A percentile compares a stretch with the other conserved stretches of the same genome.
Conservation (phyloP, 1,284 basidiomycete genomes). For the Ganoderma meredithae region DNA sequence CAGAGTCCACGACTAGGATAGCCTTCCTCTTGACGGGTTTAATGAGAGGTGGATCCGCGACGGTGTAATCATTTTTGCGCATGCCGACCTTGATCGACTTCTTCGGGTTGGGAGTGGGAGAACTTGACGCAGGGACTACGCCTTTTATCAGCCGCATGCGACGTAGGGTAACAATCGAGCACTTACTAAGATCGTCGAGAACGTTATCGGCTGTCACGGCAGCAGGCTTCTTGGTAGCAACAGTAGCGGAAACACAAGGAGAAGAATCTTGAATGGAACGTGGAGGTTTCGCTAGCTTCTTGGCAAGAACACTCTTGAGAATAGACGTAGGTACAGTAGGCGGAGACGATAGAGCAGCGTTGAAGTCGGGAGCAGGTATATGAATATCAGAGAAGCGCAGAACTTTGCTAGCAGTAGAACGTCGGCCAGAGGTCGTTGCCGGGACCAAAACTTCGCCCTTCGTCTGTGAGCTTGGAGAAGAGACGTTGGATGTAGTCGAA, state of each 20-base stretch:
- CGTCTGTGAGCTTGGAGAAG: neutral
- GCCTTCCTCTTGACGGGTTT: constrained; percentile 26
- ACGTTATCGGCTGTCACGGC: constrained; percentile 8
- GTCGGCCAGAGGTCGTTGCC: neutral
- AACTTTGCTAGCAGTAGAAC: neutral
- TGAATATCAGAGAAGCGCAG: constrained; percentile 21
- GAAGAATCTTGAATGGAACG: neutral
- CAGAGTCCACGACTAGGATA: neutral
- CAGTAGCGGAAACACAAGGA: neutral
- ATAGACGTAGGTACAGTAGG: constrained; percentile 16
- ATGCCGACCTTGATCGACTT: constrained; percentile 33
- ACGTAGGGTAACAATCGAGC: neutral
- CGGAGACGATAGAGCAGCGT: constrained; percentile 28
- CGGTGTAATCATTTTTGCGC: constrained; percentile 32
- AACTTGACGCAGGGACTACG: constrained; percentile 23
- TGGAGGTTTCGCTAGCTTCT: neutral
- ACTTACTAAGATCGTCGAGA: constrained; percentile 22
- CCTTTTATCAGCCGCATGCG: neutral
- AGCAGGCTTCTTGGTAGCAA: neutral
- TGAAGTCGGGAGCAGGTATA: constrained; percentile 29
- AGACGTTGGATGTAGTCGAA: neutral
- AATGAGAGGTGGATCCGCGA: neutral
- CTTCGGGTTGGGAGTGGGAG: constrained; percentile 32
- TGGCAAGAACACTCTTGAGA: constrained; percentile 26
- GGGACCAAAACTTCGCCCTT: neutral